Conservation (phyloP, 129 eudicot genomes). For the Flaveria trinervia region DNA sequence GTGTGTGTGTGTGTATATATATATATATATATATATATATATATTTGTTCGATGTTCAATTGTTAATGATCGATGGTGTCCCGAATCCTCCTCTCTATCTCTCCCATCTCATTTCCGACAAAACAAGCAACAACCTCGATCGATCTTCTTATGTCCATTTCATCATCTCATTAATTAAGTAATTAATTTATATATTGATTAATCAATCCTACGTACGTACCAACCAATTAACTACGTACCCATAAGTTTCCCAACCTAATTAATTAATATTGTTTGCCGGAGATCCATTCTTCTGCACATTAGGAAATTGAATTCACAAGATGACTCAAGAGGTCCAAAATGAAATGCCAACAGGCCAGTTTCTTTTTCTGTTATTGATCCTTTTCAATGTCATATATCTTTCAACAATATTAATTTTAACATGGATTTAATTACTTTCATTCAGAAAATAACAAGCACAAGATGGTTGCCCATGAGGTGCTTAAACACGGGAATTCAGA, state of each 20-base stretch:
- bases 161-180: too few species aligned
- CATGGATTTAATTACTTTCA: not conserved
- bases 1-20: too few species aligned
- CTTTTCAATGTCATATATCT: too few species aligned
- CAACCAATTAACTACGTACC: too few species aligned
- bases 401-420: too few species aligned
- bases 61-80: not conserved
- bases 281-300: not conserved
- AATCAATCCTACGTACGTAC: too few species aligned
- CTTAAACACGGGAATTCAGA: conserved; percentile 42
- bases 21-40: too few species aligned
- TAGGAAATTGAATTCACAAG: not conserved
- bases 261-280: too few species aligned
- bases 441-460: conserved; percentile 47
- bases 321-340: not conserved
- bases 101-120: not conserved
- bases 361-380: not conserved
- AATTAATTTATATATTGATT: too few species aligned
- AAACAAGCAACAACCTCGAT: not conserved
- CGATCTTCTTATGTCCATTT: not conserved
- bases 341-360: conserved; percentile 8
- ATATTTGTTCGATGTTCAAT: too few species aligned
- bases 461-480: conserved; percentile 60
- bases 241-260: too few species aligned
- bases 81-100: conserved; percentile 10